phyloP scores from a whole-genome alignment of 805 yeast genomes.

The Vanderwaltozyma verrucispora region DNA sequence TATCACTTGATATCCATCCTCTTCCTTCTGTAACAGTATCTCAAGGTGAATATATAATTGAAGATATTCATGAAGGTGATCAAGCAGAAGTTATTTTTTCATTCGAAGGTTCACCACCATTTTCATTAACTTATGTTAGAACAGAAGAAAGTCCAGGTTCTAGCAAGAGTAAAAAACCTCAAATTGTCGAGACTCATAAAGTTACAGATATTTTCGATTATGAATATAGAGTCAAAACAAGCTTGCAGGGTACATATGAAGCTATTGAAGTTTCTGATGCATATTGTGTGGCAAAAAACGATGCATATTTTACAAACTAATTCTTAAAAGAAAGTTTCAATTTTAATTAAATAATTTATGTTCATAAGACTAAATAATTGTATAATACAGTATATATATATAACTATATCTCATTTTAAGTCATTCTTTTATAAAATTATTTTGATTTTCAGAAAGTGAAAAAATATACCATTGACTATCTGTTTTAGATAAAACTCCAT shows the following conservation, averaged over 20 bases:
- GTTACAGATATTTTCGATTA: slow-evolving; percentile 55
- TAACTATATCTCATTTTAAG: too few species aligned
- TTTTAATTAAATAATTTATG: too few species aligned
- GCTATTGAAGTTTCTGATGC: slow-evolving; percentile 86
- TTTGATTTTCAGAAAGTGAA: too few species aligned
- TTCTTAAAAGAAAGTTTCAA: too few species aligned
- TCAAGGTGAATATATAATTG: slow-evolving; percentile 64
- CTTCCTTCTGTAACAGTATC: slow-evolving; percentile 73
- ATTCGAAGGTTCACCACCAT: slow-evolving; percentile 86
- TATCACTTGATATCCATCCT: slow-evolving; percentile 38
- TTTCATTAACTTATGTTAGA: slow-evolving; percentile 73
- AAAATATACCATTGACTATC: too few species aligned
- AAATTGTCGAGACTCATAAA: slow-evolving; percentile 49
- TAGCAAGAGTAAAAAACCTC: slow-evolving; percentile 37
- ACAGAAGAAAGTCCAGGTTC: slow-evolving; percentile 39
- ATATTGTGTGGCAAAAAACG: slow-evolving; percentile 49
- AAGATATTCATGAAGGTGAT: slow-evolving; percentile 90
- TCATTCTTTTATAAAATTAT: too few species aligned
- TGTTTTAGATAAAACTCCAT: too few species aligned
- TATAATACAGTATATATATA: too few species aligned
- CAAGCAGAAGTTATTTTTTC: slow-evolving; percentile 77
- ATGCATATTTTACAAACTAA: slow-evolving; percentile 23
- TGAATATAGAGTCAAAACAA: slow-evolving; percentile 64
- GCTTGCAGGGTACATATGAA: slow-evolving; percentile 87
- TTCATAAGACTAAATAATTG: too few species aligned